Base-by-base conservation (phyloP, 768 basidiomycete species). In the Austroboletus festivus region DNA sequence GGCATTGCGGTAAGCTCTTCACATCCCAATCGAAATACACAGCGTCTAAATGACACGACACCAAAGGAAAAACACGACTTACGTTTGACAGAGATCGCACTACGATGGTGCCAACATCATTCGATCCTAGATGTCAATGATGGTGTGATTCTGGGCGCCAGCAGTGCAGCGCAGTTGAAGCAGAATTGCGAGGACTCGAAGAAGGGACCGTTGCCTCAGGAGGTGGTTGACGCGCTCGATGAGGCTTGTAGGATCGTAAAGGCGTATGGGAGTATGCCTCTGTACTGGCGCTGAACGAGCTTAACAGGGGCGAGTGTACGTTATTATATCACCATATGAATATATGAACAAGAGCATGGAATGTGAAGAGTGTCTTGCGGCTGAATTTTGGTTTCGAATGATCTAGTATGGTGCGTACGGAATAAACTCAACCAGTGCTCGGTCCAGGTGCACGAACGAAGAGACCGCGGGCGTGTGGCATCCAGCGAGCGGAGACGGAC, bases 81-180 rank as follows among this genome's bases (percentile, higher is more conserved):
- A 4, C 72, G 74, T 0, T 64, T 81, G 47, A 69, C 74, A 3
- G 80, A 83, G 62, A 71, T 81, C 4, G 79, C 81, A 1, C 64
- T 82, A 40, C 71, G 82, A n/a, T 85, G 82, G 82, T 68, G 76
- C 43, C 77, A 81, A 44, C 75, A 83, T 48, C 82, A 84, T 51
- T 78, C 76, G 6, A 48, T 68, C 3, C 57, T 83, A 42, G 71
- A 55, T 26, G 63, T 64, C 1, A 42, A 51, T 22, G 78, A 79
- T 47, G 79, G 76, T 2, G 60, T 79, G 12, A 76, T 80, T 44
- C 55, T 79, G 5, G 79, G 77, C 3, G 76, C 77, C 5, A 73
- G 71, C 55, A 74, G 71, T n/a, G 65, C 62, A 5, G 62, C 55
- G 2, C 78, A 80, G 53, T 50, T 79, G 42, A 60, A 73, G 52